Percentiles rank a stretch among this genome's conserved stretches.
Conservation (phyloP, 495 filamentous ascomycete genomes). For the Tuber aestivum region DNA sequence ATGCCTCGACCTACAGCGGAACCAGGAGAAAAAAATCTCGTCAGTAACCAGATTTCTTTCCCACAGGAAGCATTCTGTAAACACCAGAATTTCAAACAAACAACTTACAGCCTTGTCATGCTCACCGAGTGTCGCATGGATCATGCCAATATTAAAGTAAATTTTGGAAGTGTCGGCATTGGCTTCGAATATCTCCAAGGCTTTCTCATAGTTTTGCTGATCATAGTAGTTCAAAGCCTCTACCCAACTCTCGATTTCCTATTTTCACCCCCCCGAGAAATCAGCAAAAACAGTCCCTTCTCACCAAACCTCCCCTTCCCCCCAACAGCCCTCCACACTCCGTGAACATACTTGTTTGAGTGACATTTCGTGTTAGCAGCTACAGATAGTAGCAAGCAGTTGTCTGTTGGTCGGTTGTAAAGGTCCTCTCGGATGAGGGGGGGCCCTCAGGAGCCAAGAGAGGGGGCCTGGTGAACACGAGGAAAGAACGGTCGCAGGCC, state of each 20-base stretch:
- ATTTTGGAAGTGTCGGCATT: constrained; percentile 98
- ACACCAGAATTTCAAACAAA: background rate
- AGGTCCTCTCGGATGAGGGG: constrained; percentile 15
- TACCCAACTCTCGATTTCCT: constrained; percentile 99
- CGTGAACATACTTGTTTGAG: constrained; percentile 46
- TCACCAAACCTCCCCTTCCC: constrained; percentile 12
- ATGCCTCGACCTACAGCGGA: constrained; percentile 72
- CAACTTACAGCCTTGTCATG: constrained; percentile 84
- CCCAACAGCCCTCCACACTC: background rate
- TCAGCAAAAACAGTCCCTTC: constrained; percentile 15
- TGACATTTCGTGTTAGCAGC: constrained; percentile 40
- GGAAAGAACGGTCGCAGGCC: constrained; percentile 29
- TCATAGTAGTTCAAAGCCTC: constrained; percentile 86
- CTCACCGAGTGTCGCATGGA: constrained; percentile 94
- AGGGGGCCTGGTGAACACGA: constrained; percentile 25
- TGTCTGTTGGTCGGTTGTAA: constrained; percentile 12
- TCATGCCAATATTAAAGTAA: constrained; percentile 96
- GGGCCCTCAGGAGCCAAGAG: constrained; percentile 22
- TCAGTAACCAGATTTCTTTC: constrained; percentile 9
- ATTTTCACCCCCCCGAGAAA: constrained; percentile 11
- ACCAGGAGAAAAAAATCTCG: background rate
- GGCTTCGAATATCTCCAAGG: constrained; percentile 70
- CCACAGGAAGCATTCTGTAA: background rate
- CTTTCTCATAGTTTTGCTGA: constrained; percentile 88
- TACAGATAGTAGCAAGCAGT: background rate